Conservation (phyloP, 371 early-diverging fungal genomes). For the Saksenaea oblongispora region DNA sequence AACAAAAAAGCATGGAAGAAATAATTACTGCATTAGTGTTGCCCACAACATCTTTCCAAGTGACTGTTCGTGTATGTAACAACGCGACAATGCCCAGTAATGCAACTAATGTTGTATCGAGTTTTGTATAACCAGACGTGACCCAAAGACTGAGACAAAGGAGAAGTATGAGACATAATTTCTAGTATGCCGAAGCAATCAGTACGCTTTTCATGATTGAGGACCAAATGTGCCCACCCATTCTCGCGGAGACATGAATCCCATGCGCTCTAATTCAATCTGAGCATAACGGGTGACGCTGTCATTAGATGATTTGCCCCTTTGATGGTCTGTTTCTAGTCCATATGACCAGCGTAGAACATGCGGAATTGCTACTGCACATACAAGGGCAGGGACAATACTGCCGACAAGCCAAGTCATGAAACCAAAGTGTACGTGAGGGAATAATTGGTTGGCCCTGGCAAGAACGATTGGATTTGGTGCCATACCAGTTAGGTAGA, state of each 20-base stretch:
- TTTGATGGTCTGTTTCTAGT: conserved; percentile 9
- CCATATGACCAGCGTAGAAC: background rate
- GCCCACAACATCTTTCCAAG: conserved; percentile 63
- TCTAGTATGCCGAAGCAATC: background rate
- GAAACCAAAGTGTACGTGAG: conserved; percentile 53
- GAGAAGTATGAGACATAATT: background rate
- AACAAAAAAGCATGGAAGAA: background rate
- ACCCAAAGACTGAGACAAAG: conserved; percentile 54
- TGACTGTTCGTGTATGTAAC: conserved; percentile 50
- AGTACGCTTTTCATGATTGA: background rate
- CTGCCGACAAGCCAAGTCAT: conserved; percentile 54
- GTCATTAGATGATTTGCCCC: conserved; percentile 13
- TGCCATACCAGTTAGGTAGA: conserved; percentile 67
- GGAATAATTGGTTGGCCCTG: conserved; percentile 49
- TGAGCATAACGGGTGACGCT: conserved; percentile 23
- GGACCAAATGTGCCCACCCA: conserved; percentile 10
- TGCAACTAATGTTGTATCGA: conserved; percentile 68
- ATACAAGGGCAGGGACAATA: conserved; percentile 40
- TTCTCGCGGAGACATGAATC: conserved; percentile 20
- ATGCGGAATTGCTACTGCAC: background rate
- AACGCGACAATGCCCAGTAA: conserved; percentile 54
- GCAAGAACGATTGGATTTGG: conserved; percentile 59
- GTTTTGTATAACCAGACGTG: conserved; percentile 47
- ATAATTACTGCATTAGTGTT: conserved; percentile 60
- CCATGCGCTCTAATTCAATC: conserved; percentile 24